A percentile compares a stretch with the other conserved stretches of the same genome.
Conservation (phyloP, 352 stramenopile species). For the Pythium biforme region DNA sequence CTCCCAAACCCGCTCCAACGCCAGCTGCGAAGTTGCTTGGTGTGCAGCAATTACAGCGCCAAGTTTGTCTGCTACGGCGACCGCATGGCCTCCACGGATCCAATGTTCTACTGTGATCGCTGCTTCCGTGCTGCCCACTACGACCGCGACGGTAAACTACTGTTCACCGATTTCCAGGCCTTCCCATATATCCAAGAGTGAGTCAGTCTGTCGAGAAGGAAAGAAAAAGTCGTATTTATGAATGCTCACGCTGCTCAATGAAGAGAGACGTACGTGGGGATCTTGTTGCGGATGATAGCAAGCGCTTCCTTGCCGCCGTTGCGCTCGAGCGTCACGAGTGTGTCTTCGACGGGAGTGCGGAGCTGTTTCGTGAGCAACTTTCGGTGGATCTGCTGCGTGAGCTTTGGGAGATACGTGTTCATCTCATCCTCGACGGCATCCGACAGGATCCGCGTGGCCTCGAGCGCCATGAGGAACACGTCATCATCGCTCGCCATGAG, state of each 20-base stretch:
- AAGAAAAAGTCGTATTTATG: background rate
- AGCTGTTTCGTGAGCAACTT: conserved; percentile 64
- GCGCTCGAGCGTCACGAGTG: conserved; percentile 58
- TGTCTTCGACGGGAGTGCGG: conserved; percentile 55
- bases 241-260: conserved; percentile 26
- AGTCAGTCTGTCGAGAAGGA: background rate
- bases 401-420: conserved; percentile 70
- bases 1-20: conserved; percentile 51
- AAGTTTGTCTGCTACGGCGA: conserved; percentile 82
- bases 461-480: conserved; percentile 64
- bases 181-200: conserved; percentile 78
- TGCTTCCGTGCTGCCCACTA: conserved; percentile 74
- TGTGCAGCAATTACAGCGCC: conserved; percentile 73
- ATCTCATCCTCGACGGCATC: conserved; percentile 67
- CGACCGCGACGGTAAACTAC: conserved; percentile 42
- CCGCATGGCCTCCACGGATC: conserved; percentile 54
- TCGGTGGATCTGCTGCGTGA: conserved; percentile 79
- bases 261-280: conserved; percentile 71
- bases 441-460: conserved; percentile 64
- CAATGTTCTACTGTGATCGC: conserved; percentile 79
- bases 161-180: conserved; percentile 70
- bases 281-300: conserved; percentile 75
- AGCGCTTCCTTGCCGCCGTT: conserved; percentile 75
- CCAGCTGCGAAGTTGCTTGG: conserved; percentile 62
- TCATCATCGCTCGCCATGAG: conserved; percentile 74